Conservation (phyloP, 1,284 basidiomycete species). For the Cerrena zonata region DNA sequence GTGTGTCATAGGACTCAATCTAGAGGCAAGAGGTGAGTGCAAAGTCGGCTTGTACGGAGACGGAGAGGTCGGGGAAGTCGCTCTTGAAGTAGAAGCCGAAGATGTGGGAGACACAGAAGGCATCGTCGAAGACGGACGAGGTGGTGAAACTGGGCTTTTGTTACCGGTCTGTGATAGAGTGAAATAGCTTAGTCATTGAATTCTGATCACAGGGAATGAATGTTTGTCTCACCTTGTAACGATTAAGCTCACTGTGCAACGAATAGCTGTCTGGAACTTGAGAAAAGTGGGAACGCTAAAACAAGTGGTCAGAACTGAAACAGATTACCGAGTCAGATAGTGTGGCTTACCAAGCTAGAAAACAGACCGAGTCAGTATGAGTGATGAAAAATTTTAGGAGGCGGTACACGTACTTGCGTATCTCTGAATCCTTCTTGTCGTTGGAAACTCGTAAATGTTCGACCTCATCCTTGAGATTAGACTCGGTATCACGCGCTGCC, state of each 20-base stretch:
- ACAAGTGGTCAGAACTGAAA: constrained; percentile 12
- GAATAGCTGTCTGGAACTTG: constrained; percentile 64
- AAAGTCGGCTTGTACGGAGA: constrained; percentile 20
- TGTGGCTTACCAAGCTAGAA: constrained; percentile 49
- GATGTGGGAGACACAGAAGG: constrained; percentile 19
- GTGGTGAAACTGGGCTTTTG: background rate
- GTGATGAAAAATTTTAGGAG: constrained; percentile 12
- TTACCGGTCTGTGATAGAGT: constrained; percentile 7
- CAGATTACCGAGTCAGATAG: constrained; percentile 16
- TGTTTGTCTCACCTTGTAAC: constrained; percentile 27
- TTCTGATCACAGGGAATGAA: constrained; percentile 17
- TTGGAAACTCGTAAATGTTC: constrained; percentile 56
- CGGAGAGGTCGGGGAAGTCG: constrained; percentile 29
- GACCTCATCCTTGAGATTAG: constrained; percentile 53
- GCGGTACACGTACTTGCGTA: constrained; percentile 50
- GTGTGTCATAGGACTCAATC: constrained; percentile 11
- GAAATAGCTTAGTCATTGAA: constrained; percentile 19
- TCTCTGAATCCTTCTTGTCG: constrained; percentile 58
- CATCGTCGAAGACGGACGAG: constrained; percentile 8
- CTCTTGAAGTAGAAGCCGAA: constrained; percentile 24
- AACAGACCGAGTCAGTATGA: constrained; percentile 16
- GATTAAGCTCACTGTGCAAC: constrained; percentile 58
- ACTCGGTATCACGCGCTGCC: constrained; percentile 54
- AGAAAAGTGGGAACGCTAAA: constrained; percentile 52
- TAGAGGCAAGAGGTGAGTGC: constrained; percentile 21